A percentile compares a stretch with the other conserved stretches of the same genome.
Evolutionary conservation across 1,139 yeast genomes (phyloP).

Genomic region (Protomyces pachydermus): DNA sequence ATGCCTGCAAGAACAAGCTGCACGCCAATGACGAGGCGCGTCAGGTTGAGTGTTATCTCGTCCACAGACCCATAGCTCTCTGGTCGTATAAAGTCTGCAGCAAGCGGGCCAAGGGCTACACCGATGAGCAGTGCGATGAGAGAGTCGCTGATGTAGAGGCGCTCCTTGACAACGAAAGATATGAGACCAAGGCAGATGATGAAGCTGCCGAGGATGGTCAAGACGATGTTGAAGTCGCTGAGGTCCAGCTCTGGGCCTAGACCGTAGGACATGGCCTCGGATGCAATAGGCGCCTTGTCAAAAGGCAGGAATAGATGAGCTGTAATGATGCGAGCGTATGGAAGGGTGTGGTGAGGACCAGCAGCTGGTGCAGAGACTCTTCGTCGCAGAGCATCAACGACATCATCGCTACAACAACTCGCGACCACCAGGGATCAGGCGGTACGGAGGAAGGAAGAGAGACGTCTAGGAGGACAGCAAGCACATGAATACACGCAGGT

Average conservation of each 20-base stretch:
- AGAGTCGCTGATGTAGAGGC: constrained; percentile 37
- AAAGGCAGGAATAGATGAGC: no score
- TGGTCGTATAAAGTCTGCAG: constrained; percentile 36
- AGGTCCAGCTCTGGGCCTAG: constrained; percentile 33
- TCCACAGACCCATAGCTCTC: constrained; percentile 33
- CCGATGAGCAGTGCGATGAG: constrained; percentile 38
- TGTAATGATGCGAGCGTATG: no score
- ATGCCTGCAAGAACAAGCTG: constrained; percentile 45
- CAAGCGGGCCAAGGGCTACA: constrained; percentile 30
- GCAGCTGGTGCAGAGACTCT: no score
- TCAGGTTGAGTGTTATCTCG: constrained; percentile 38
- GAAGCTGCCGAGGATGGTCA: constrained; percentile 38
- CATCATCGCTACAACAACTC: no score
- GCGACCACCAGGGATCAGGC: no score
- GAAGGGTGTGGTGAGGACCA: no score
- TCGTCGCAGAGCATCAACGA: no score
- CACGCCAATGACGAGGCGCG: constrained; percentile 43
- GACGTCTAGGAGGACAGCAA: no score
- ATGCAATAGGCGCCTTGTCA: background rate
- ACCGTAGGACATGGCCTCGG: background rate
- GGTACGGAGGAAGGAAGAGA: no score
- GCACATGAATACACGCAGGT: no score
- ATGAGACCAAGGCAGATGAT: constrained; percentile 36
- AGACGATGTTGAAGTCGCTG: constrained; percentile 36
- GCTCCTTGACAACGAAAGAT: constrained; percentile 36